Evolutionary conservation across 2,329 filamentous ascomycete genomes (phyloP).

Genomic region (Saccharata proteae): DNA sequence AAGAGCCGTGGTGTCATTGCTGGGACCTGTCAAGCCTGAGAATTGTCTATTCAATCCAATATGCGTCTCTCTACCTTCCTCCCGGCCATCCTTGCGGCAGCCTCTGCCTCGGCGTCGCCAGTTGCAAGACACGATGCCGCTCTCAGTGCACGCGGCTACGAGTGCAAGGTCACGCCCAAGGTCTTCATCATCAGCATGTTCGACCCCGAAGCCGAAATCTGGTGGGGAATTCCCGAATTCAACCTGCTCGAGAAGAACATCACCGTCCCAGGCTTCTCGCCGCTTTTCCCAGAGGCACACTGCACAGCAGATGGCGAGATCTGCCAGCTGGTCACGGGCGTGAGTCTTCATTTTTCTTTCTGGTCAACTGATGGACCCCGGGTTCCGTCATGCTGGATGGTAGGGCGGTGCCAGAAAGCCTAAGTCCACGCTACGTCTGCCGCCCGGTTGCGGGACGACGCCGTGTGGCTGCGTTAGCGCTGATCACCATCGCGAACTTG

Average conservation of each 20-base stretch:
- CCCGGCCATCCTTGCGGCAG: neutral
- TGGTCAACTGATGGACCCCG: too few species aligned
- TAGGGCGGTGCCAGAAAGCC: too few species aligned
- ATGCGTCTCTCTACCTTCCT: neutral
- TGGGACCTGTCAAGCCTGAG: too few species aligned
- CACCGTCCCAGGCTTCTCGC: constrained; percentile 50
- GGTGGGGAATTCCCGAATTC: constrained; percentile 45
- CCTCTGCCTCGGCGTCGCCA: too few species aligned
- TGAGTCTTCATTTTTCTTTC: constrained; percentile 18
- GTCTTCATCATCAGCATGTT: constrained; percentile 54
- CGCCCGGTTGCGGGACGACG: too few species aligned
- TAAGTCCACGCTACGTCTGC: too few species aligned
- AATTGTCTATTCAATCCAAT: too few species aligned
- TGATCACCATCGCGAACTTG: too few species aligned
- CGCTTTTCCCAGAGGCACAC: constrained; percentile 51
- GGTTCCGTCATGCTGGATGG: too few species aligned
- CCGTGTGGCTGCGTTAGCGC: too few species aligned
- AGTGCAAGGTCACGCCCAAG: constrained; percentile 44
- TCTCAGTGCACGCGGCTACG: neutral
- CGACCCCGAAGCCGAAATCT: constrained; percentile 26
- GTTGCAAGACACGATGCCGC: too few species aligned
- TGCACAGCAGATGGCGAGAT: constrained; percentile 50
- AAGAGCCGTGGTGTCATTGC: too few species aligned
- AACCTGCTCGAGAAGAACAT: constrained; percentile 46
- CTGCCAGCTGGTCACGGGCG: constrained; percentile 57